These are phyloP conservation scores for Sclerotinia minor DNA, from an alignment of 2,329 filamentous ascomycete genomes.

Conservation along the genomic window DNA sequence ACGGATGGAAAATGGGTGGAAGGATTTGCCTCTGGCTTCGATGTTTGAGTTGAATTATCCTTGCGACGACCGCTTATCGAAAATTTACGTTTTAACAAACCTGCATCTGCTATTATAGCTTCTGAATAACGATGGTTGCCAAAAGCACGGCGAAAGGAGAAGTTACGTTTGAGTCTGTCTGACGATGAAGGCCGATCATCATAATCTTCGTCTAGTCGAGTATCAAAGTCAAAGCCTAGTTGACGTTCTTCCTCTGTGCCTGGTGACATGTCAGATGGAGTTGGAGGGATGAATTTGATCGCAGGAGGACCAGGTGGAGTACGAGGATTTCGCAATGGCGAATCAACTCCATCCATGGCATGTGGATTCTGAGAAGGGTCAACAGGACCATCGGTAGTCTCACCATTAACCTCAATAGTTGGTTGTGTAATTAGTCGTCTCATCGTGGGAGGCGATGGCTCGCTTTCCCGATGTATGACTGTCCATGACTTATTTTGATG, in stretches of 20 bases:
- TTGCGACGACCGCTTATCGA: constrained; percentile 35
- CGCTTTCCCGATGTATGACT: constrained; percentile 16
- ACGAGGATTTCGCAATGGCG: constrained; percentile 62
- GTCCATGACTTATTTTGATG: constrained; percentile 61
- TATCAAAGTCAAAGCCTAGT: constrained; percentile 50
- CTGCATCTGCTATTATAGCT: constrained; percentile 49
- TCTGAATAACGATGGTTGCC: constrained; percentile 52
- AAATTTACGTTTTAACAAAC: constrained; percentile 53
- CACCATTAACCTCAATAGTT: constrained; percentile 40
- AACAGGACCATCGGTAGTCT: constrained; percentile 46
- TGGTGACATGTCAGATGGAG: constrained; percentile 60
- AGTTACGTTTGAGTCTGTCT: constrained; percentile 48
- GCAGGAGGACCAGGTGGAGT: constrained; percentile 57
- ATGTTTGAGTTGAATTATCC: constrained; percentile 36
- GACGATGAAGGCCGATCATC: constrained; percentile 39
- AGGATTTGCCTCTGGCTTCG: constrained; percentile 35
- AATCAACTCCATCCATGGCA: constrained; percentile 57
- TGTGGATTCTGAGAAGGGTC: constrained; percentile 55
- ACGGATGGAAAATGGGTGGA: constrained; percentile 45
- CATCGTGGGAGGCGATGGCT: constrained; percentile 17
- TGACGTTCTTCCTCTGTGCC: constrained; percentile 53
- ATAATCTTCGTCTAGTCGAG: constrained; percentile 37
- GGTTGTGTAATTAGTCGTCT: constrained; percentile 25
- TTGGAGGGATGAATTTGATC: constrained; percentile 63
- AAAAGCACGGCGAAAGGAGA: constrained; percentile 56